Conservation (phyloP, 2,329 filamentous ascomycete species). For the Trichoderma asperellum region DNA sequence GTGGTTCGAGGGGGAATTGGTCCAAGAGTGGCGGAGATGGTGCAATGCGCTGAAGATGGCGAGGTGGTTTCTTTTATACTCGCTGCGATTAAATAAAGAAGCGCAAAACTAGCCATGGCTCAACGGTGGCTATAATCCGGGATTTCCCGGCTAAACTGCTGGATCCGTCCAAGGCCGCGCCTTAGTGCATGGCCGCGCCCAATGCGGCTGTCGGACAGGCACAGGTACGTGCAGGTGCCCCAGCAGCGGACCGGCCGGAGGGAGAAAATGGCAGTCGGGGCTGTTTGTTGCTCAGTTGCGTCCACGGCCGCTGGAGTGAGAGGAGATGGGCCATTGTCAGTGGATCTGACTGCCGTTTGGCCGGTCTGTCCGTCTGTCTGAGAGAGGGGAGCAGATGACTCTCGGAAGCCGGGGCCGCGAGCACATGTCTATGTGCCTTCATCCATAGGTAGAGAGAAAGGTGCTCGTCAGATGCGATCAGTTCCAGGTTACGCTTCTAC, state of each 20-base stretch:
- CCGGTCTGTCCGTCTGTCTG: background rate
- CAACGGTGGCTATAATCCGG: conserved; percentile 34
- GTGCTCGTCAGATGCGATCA: too few species aligned
- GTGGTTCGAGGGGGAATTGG: conserved; percentile 5
- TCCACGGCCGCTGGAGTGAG: background rate
- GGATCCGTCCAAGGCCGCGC: background rate
- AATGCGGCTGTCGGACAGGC: background rate
- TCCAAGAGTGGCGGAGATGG: conserved; percentile 27
- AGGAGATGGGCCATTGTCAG: background rate
- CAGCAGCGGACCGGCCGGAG: conserved; percentile 17
- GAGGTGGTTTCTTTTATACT: conserved; percentile 22
- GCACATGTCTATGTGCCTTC: background rate
- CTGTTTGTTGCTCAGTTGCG: background rate
- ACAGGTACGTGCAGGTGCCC: background rate
- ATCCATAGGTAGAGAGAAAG: too few species aligned
- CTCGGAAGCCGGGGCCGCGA: background rate
- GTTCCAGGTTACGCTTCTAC: too few species aligned
- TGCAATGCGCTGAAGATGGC: conserved; percentile 20
- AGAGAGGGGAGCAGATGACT: background rate
- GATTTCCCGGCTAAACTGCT: conserved; percentile 28
- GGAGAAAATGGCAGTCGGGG: background rate
- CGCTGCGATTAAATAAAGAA: conserved; percentile 11
- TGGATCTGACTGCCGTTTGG: background rate
- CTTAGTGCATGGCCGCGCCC: background rate
- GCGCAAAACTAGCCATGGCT: conserved; percentile 15